A percentile compares a stretch with the other conserved stretches of the same genome.
These are phyloP conservation scores for Fusarium stilboides DNA, from an alignment of 2,329 filamentous ascomycete genomes.

Conservation along the genomic window DNA sequence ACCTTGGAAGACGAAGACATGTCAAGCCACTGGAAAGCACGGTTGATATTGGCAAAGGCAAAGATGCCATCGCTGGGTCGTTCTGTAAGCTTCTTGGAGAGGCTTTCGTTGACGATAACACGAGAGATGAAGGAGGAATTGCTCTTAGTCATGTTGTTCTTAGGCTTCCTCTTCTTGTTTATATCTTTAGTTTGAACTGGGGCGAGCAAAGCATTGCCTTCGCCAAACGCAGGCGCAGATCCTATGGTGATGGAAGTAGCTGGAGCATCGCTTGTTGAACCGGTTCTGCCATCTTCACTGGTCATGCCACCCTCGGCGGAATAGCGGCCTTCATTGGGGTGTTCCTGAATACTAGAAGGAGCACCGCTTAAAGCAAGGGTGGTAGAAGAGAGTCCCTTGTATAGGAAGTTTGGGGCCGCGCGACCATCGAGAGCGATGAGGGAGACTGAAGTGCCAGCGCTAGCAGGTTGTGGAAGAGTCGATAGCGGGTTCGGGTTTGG, in stretches of 20 bases:
- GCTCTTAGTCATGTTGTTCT: constrained; percentile 98
- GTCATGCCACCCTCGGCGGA: constrained; percentile 73
- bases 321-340: constrained; percentile 71
- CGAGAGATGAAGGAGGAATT: constrained; percentile 99
- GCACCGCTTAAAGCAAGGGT: constrained; percentile 62
- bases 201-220: constrained; percentile 83
- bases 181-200: constrained; percentile 77
- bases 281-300: constrained; percentile 70
- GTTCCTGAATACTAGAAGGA: constrained; percentile 71
- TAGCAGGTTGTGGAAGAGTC: constrained; percentile 87
- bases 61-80: constrained; percentile 84
- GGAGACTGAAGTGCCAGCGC: constrained; percentile 86
- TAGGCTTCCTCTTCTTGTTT: constrained; percentile 90
- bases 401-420: constrained; percentile 67
- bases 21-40: constrained; percentile 97
- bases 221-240: constrained; percentile 81
- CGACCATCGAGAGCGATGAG: constrained; percentile 79
- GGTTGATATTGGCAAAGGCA: constrained; percentile 95
- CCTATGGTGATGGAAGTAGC: constrained; percentile 59
- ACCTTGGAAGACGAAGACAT: constrained; percentile 82
- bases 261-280: constrained; percentile 67
- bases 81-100: constrained; percentile 85
- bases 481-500: constrained; percentile 92
- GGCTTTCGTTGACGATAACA: constrained; percentile 88
- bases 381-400: constrained; percentile 67